These are phyloP conservation scores for Podochytrium sp. DNA, from an alignment of 192 early-diverging fungal genomes.

Conservation along the genomic window DNA sequence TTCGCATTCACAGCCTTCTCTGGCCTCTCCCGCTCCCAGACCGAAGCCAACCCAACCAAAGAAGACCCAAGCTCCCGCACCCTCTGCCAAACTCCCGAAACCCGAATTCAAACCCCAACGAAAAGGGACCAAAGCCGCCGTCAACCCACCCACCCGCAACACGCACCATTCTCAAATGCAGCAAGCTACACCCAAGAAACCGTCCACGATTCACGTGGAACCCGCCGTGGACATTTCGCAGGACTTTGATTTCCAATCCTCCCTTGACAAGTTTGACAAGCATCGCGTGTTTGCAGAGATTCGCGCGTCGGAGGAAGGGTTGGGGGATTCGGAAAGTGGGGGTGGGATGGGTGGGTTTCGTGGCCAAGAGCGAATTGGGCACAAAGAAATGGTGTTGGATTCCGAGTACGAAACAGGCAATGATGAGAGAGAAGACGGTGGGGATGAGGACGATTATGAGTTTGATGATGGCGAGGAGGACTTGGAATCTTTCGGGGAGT, in stretches of 20 bases:
- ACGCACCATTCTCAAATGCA: neutral
- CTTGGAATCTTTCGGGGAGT: neutral
- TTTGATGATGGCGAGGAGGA: slow-evolving; percentile 3
- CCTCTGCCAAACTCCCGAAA: neutral
- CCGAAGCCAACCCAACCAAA: neutral
- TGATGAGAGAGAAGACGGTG: slow-evolving; percentile 46
- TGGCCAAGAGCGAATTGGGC: slow-evolving; percentile 49
- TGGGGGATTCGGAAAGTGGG: slow-evolving; percentile 23
- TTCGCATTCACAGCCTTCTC: neutral
- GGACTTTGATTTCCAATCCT: slow-evolving; percentile 56
- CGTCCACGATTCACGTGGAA: neutral
- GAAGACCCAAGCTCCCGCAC: neutral
- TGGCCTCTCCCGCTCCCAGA: neutral
- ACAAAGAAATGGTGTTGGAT: slow-evolving; percentile 74
- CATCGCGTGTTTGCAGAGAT: slow-evolving; percentile 71
- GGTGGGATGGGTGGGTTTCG: neutral
- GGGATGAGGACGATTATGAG: slow-evolving; percentile 29
- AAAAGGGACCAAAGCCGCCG: neutral
- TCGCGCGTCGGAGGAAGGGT: slow-evolving; percentile 67
- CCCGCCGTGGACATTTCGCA: slow-evolving; percentile 7
- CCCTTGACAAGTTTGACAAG: slow-evolving; percentile 63
- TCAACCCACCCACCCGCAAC: neutral
- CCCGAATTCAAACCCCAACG: neutral
- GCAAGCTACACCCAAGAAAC: neutral
- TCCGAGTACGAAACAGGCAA: slow-evolving; percentile 53